These are phyloP conservation scores for Gillenia trifoliata DNA, from an alignment of 306 rosid species.

Conservation along the genomic window DNA sequence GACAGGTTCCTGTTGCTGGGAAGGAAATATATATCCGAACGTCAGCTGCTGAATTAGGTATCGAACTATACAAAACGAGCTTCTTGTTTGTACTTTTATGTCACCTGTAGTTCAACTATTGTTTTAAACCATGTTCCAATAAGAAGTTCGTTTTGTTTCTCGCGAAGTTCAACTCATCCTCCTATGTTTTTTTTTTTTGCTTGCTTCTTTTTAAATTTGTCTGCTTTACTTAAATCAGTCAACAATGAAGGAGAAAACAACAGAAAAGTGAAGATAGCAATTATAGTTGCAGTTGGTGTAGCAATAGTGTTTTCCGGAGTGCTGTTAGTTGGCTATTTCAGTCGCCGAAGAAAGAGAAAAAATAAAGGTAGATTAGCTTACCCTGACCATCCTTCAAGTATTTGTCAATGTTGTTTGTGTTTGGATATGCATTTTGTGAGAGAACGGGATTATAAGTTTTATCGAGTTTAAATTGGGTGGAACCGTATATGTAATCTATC, in stretches of 20 bases:
- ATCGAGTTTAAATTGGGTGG: not conserved
- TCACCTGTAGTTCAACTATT: not conserved
- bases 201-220: not conserved
- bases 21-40: conserved; percentile 38
- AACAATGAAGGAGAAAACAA: not conserved
- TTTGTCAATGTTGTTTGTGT: no score
- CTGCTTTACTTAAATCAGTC: not conserved
- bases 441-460: no score
- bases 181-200: not conserved
- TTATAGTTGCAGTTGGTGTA: not conserved
- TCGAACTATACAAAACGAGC: no score
- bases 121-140: no score
- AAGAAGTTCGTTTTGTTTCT: not conserved
- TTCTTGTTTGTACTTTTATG: not conserved
- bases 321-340: conserved; percentile 4
- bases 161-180: not conserved
- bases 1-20: conserved; percentile 16
- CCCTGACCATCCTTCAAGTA: not conserved
- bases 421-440: no score
- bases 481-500: not conserved
- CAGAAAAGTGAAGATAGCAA: not conserved
- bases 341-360: conserved; percentile 10
- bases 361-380: conserved; percentile 8
- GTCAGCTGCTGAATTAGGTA: conserved; percentile 27
- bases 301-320: conserved; percentile 11